Evolutionary conservation across 2,329 filamentous ascomycete species (phyloP), one percentile per base, ranked within the genome.

Genomic region (Cryphonectria carpinicola): DNA sequence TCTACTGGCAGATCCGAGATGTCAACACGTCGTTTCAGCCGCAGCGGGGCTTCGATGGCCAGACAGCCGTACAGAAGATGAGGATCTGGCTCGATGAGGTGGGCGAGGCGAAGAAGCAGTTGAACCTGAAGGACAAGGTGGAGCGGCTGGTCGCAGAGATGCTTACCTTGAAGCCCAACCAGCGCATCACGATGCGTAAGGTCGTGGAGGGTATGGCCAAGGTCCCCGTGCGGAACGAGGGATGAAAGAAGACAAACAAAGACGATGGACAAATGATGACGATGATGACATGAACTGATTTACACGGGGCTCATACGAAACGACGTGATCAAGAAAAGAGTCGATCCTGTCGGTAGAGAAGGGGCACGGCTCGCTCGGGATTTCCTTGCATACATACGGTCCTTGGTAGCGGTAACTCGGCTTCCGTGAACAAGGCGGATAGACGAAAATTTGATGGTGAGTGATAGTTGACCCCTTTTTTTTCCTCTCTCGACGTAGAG

Each of bases 1-100:
- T 89, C 28, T 88, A 88, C 78, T 89, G 87, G 87, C 81, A 84
- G 75, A 89, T 89, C 72, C 85, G 86, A 1, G 86, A 87, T 54
- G 80, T 89, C 56, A 87, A 89, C 77, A 73, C 68, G 41, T 54
- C 75, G 5, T 63, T 76, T 13, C 70, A 83, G 80, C 69, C 79
- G 76, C 70, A 76, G 68, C 70, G 76, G n/a, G 56, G 74, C 2
- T 68, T 37, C 25, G 72, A 71, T 35, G 72, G 70, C 25, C 66
- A 49, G 3, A 70, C 70, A 22, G 70, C 70, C 22, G 67, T 67
- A 28, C 73, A 79, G 17, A 85, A 88, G 76, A 89, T 89, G 87
- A 83, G 85, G 69, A 81, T 82, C 69, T 89, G 87, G 87, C 81
- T 89, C 61, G 79, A 77, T 54, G 87, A 89, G 78, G 81, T 89